Percentiles rank a stretch among this genome's conserved stretches.
These are phyloP conservation scores for Insectozyma bohioensis DNA, from an alignment of 1,139 yeast species.

Conservation along the genomic window DNA sequence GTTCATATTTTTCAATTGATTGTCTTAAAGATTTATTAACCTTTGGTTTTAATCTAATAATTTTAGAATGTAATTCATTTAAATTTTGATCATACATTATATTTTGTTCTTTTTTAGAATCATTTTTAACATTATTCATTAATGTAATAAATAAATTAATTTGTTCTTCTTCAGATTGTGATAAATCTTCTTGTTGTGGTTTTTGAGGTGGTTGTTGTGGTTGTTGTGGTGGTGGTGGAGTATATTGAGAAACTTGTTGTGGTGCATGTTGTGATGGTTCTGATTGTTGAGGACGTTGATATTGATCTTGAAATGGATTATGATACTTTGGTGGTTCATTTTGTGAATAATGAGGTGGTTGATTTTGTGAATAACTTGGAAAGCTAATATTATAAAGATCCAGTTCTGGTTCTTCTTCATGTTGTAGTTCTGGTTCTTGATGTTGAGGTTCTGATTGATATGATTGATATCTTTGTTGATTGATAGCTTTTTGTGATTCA, in stretches of 20 bases:
- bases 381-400: slow-evolving; percentile 29
- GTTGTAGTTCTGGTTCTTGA: slow-evolving; percentile 19
- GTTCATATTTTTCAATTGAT: slow-evolving; percentile 66
- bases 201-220: slow-evolving; percentile 16
- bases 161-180: slow-evolving; percentile 64
- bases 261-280: slow-evolving; percentile 12
- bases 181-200: slow-evolving; percentile 34
- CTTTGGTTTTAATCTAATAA: slow-evolving; percentile 71
- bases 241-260: slow-evolving; percentile 14
- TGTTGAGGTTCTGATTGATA: slow-evolving; percentile 12
- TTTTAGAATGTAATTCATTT: slow-evolving; percentile 62
- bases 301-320: slow-evolving; percentile 4
- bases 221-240: slow-evolving; percentile 9
- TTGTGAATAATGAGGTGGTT: slow-evolving; percentile 6
- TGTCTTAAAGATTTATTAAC: slow-evolving; percentile 64
- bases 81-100: slow-evolving; percentile 61
- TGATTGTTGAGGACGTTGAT: slow-evolving; percentile 9
- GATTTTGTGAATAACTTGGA: slow-evolving; percentile 12
- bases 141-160: slow-evolving; percentile 68
- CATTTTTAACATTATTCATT: slow-evolving; percentile 52
- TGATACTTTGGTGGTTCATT: slow-evolving; percentile 6
- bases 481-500: slow-evolving; percentile 39
- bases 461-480: slow-evolving; percentile 9
- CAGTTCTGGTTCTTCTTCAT: slow-evolving; percentile 19
- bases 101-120: slow-evolving; percentile 50